Evolutionary conservation across 352 stramenopile genomes (phyloP), one percentile per base, ranked within the genome.

Genomic region (Phytophthora rubi): DNA sequence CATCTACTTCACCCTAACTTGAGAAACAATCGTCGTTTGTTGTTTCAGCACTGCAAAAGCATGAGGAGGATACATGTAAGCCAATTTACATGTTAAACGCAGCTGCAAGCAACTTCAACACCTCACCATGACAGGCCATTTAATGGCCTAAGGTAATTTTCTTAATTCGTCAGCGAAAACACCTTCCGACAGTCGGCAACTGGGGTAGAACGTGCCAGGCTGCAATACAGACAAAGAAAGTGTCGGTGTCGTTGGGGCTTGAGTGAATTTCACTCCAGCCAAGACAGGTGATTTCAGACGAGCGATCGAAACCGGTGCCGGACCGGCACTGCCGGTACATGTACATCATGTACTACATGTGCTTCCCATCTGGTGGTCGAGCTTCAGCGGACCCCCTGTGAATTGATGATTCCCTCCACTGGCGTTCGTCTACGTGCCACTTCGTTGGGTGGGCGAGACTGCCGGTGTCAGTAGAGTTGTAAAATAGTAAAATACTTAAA

Each of bases 281-380:
- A 42, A 42, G 4, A 15, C 33, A 12, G 6, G 39, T 47, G 15
- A 47, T 47, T 47, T 16, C 15, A 1, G 21, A 18, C 39, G 39
- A 26, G 44, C 44, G 44, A 23, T 59, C 42, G 45, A 28, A 9
- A 26, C 48, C 37, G 51, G 60, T 21, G 18, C 18, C 18, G 18
- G 18, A 21, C 18, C 18, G 18, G 18, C 18, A 21, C 18, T 21
- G 18, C 18, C 18, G 18, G 18, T 21, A 21, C 18, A 21, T 21
- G 18, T 21, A 21, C 18, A 21, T 21, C 18, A 21, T 21, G 18
- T 21, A 21, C 18, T 21, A 21, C 49, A 70, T 57, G 56, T 70
- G 55, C 63, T 42, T 59, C 26, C 63, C 64, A 71, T 71, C 44
- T 70, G 62, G 64, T 66, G 63, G 63, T 66, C 47, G 56, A 49